Percentiles rank a stretch among this genome's conserved stretches.
Conservation (phyloP, 2,329 filamentous ascomycete genomes). For the Fusarium sp. region DNA sequence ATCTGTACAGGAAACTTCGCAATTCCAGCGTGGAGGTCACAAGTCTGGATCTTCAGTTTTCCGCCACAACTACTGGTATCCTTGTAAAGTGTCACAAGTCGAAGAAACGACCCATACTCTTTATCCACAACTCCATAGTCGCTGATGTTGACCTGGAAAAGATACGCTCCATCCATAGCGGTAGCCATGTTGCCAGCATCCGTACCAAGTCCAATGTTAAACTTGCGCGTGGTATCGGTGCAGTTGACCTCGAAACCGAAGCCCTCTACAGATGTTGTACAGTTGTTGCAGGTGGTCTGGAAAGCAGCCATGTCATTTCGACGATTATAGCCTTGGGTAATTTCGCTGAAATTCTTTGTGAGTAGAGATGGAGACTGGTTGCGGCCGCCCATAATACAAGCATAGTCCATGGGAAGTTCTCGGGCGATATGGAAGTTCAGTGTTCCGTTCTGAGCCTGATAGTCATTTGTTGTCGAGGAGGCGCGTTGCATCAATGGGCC, state of each 20-base stretch:
- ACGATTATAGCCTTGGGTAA: conserved; percentile 39
- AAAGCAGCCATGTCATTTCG: conserved; percentile 32
- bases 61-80: conserved; percentile 23
- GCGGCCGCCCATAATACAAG: conserved; percentile 36
- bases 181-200: not conserved
- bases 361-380: conserved; percentile 28
- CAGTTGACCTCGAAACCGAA: conserved; percentile 43
- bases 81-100: conserved; percentile 36
- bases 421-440: conserved; percentile 38
- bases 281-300: conserved; percentile 31
- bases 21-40: conserved; percentile 39
- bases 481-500: conserved; percentile 40
- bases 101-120: conserved; percentile 23
- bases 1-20: conserved; percentile 26
- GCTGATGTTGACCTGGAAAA: conserved; percentile 40
- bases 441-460: conserved; percentile 6
- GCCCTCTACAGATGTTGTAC: conserved; percentile 21
- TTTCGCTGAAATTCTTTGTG: conserved; percentile 39
- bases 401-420: conserved; percentile 35
- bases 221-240: conserved; percentile 11
- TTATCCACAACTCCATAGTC: not conserved
- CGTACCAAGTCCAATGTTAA: conserved; percentile 20
- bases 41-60: conserved; percentile 33
- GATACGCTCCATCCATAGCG: conserved; percentile 22
- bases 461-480: conserved; percentile 33